Conservation (phyloP, 768 basidiomycete genomes). For the Boletus tomentosulus region DNA sequence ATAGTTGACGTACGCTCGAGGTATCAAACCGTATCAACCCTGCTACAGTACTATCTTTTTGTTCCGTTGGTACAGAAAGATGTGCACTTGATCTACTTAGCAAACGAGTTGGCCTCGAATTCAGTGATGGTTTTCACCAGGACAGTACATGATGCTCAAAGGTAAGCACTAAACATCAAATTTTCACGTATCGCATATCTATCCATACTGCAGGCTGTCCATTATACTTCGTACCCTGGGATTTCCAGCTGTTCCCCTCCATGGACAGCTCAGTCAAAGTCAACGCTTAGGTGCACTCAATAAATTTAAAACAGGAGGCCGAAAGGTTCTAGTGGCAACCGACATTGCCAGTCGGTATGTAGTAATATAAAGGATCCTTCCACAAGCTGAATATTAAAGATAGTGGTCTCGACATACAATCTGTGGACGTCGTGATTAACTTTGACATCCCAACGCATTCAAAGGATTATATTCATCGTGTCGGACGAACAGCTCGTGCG, state of each 20-base stretch:
- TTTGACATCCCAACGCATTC: conserved; percentile 97
- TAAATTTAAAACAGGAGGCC: conserved; percentile 94
- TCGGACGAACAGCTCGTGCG: conserved; percentile 95
- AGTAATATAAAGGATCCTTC: background rate
- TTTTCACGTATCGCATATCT: background rate
- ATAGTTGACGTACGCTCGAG: conserved; percentile 37
- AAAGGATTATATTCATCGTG: conserved; percentile 98
- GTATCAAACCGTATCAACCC: conserved; percentile 94
- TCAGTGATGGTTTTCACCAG: conserved; percentile 96
- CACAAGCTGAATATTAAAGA: conserved; percentile 3
- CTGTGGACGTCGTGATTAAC: conserved; percentile 96
- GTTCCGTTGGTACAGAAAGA: conserved; percentile 92
- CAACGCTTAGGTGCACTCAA: conserved; percentile 87
- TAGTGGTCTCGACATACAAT: conserved; percentile 92
- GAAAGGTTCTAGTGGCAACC: conserved; percentile 89
- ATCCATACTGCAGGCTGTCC: conserved; percentile 51
- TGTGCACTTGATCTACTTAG: conserved; percentile 81
- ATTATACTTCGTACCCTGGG: conserved; percentile 88
- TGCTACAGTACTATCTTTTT: conserved; percentile 94
- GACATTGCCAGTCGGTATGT: conserved; percentile 90
- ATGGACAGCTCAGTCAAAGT: conserved; percentile 93
- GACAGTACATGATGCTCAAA: conserved; percentile 89
- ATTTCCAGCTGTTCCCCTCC: conserved; percentile 92
- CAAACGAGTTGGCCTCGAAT: conserved; percentile 85
- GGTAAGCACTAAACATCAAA: conserved; percentile 36